Conservation (phyloP, 441 rosid genomes). For the Jatropha podagrica region DNA sequence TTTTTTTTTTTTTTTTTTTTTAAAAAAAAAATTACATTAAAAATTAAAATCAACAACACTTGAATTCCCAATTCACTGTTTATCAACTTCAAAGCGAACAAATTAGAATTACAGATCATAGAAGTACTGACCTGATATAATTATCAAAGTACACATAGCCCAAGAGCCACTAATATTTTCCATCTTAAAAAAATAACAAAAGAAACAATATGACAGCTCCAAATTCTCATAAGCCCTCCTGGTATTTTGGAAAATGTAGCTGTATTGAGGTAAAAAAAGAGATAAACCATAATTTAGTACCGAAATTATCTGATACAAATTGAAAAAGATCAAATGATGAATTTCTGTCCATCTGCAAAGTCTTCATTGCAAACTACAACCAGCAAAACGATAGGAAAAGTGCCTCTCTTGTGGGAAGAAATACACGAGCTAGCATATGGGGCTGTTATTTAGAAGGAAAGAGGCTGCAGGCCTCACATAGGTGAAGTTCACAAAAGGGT, state of each 20-base stretch:
- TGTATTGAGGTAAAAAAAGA: neutral
- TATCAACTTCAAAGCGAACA: neutral
- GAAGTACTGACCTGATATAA: neutral
- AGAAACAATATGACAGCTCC: neutral
- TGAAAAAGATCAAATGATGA: neutral
- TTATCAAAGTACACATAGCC: neutral
- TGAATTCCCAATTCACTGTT: too few species aligned
- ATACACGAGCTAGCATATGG: conserved; percentile 14
- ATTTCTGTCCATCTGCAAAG: neutral
- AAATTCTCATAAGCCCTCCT: neutral
- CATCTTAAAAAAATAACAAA: neutral
- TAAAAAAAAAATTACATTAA: too few species aligned
- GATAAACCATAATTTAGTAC: neutral
- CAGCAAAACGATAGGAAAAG: neutral
- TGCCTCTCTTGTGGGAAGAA: neutral
- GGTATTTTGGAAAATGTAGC: neutral
- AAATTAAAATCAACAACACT: too few species aligned
- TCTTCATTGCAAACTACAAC: neutral
- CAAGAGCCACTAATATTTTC: neutral
- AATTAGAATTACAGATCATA: neutral
- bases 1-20: too few species aligned
- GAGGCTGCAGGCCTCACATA: conserved; percentile 70
- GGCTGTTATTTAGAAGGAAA: conserved; percentile 47
- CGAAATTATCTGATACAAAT: neutral
- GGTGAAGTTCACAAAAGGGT: conserved; percentile 68